Conservation (phyloP, 2,329 filamentous ascomycete genomes). For the Fusarium mangiferae region DNA sequence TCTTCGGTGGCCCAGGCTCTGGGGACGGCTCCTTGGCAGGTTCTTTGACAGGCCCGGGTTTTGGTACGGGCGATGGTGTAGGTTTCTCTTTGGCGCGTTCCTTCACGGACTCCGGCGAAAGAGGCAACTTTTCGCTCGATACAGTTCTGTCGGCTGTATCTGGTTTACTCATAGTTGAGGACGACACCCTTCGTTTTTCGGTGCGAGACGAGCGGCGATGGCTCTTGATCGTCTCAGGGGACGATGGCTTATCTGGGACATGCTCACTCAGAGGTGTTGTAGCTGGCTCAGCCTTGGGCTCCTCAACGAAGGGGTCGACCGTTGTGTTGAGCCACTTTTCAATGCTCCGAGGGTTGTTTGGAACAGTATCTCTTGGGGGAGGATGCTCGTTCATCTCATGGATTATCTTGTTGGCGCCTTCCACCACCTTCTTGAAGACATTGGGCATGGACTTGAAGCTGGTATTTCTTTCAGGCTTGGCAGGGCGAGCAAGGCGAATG, state of each 20-base stretch:
- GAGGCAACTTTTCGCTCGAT: slow-evolving; percentile 7
- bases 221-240: slow-evolving; percentile 36
- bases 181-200: slow-evolving; percentile 36
- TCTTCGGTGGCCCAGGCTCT: slow-evolving; percentile 20
- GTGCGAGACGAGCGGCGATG: slow-evolving; percentile 41
- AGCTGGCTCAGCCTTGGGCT: slow-evolving; percentile 17
- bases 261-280: slow-evolving; percentile 23
- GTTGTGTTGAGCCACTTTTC: slow-evolving; percentile 73
- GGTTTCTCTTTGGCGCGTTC: slow-evolving; percentile 14
- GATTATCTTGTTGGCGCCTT: slow-evolving; percentile 72
- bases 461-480: slow-evolving; percentile 62
- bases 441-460: slow-evolving; percentile 71
- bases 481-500: slow-evolving; percentile 47
- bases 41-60: slow-evolving; percentile 21
- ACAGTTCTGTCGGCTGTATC: slow-evolving; percentile 28
- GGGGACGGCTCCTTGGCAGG: slow-evolving; percentile 19
- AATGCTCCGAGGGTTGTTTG: slow-evolving; percentile 70
- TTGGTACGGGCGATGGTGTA: slow-evolving; percentile 2
- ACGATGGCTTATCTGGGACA: slow-evolving; percentile 20
- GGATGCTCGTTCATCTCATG: slow-evolving; percentile 67
- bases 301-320: slow-evolving; percentile 70
- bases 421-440: slow-evolving; percentile 72
- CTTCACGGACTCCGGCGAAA: slow-evolving; percentile 5
- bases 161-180: slow-evolving; percentile 31
- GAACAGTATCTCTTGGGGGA: slow-evolving; percentile 55